Base-by-base conservation (phyloP, 192 early-diverging fungal species). In the Umbelopsis isabellina region DNA sequence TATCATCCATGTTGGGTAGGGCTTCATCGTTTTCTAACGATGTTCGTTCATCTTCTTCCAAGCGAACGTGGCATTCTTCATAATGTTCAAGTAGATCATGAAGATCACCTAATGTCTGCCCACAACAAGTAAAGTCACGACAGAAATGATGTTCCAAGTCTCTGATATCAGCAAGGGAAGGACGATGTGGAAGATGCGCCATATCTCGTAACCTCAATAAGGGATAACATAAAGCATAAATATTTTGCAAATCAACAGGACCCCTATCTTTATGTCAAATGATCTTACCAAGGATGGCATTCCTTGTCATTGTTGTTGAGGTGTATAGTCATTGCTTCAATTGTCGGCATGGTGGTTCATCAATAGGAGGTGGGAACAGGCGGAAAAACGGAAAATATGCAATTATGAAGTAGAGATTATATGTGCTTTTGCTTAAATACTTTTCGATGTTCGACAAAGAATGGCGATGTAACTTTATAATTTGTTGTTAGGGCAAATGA, bases 21-120 rank as follows among this genome's bases (percentile, higher is more conserved):
- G 18, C 10, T 35, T 61, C 55, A 16, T 25, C 25, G 5, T 18
- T 18, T 8, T 61, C 55, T 18, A 61, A n/a, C 7, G 55, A 3
- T 15, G n/a, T 33, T 35, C 23, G 25, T 5, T 77, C 75, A 69
- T 97, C 95, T 21, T 92, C 89, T 82, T 95, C 95, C 33, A 94
- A 85, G 44, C 87, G 89, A 18, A 95, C 94, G 72, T 98, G 96
- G 76, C 85, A 88, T 77, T 98, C 97, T 82, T 98, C 97, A 77
- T 94, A 97, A 80, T 98, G 97, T 77, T 95, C 93, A 46, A 98
- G 81, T 47, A 98, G 91, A 67, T 94, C 95, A 84, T 98, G 97
- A 74, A 98, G 83, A 78, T 95, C 92, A 69, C 85, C 88, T 47
- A 98, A 86, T 49, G 90, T 81, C 41, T 93, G 86, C 18, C 95